Conservation (phyloP, 768 basidiomycete genomes). For the Leccinum variicolor region DNA sequence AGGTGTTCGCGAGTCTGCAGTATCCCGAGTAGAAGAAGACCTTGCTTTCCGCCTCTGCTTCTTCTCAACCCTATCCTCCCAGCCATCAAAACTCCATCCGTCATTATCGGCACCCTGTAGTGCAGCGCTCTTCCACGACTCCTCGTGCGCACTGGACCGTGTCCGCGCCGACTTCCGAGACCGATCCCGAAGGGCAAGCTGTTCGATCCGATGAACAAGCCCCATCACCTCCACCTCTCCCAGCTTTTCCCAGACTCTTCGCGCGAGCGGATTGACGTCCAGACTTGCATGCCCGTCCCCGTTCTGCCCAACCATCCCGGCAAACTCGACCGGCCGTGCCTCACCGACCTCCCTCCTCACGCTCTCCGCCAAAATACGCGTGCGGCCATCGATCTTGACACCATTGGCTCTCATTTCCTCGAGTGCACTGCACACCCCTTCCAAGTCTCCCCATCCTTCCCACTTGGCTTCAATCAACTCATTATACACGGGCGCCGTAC, state of each 20-base stretch:
- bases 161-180: constrained; percentile 10
- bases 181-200: constrained; percentile 29
- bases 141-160: constrained; percentile 12
- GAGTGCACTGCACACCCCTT: constrained; percentile 67
- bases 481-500: constrained; percentile 84
- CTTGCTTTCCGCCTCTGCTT: background rate
- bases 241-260: constrained; percentile 40
- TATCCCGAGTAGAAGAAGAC: background rate
- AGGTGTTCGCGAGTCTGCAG: background rate
- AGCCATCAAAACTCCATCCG: constrained; percentile 50
- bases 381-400: constrained; percentile 59
- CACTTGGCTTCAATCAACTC: constrained; percentile 86
- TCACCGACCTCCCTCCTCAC: constrained; percentile 63
- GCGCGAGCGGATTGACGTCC: constrained; percentile 34
- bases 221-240: constrained; percentile 50
- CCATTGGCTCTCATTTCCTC: constrained; percentile 84
- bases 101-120: constrained; percentile 32
- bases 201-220: constrained; percentile 52
- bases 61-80: constrained; percentile 26
- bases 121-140: constrained; percentile 44
- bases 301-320: constrained; percentile 12
- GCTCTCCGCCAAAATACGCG: constrained; percentile 57
- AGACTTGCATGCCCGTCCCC: background rate
- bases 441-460: constrained; percentile 77
- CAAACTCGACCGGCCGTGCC: constrained; percentile 43